Evolutionary conservation across 2,329 filamentous ascomycete genomes (phyloP).

Genomic region (Colletotrichum sp.): DNA sequence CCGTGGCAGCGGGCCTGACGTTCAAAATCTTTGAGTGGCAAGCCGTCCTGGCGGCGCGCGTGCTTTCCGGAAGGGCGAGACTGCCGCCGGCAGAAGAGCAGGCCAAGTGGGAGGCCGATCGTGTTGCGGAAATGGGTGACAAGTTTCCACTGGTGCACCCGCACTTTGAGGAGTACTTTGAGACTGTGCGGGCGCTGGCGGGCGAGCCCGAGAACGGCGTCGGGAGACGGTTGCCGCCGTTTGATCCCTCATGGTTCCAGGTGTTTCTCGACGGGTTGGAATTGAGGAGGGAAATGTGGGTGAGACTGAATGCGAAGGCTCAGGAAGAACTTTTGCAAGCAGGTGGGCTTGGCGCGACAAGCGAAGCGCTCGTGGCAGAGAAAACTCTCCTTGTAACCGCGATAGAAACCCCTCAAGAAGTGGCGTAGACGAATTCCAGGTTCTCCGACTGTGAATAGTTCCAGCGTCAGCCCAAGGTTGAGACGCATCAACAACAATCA

Average conservation of each 20-base stretch:
- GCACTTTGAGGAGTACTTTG: constrained; percentile 70
- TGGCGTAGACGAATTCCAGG: neutral
- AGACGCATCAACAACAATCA: neutral
- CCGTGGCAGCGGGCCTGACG: constrained; percentile 61
- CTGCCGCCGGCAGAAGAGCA: constrained; percentile 56
- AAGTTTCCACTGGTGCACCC: constrained; percentile 64
- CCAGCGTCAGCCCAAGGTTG: neutral
- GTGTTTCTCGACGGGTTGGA: constrained; percentile 61
- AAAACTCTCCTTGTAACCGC: neutral
- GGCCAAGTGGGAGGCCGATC: constrained; percentile 60
- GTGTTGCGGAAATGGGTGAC: constrained; percentile 60
- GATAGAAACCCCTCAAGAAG: neutral
- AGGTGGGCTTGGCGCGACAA: neutral
- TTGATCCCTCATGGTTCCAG: constrained; percentile 50
- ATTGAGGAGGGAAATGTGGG: constrained; percentile 63
- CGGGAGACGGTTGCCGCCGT: constrained; percentile 51
- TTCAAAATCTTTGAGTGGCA: constrained; percentile 76
- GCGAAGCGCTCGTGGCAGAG: neutral
- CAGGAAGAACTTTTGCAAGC: neutral
- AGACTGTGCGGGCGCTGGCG: constrained; percentile 54
- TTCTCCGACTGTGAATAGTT: neutral
- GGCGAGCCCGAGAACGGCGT: constrained; percentile 46
- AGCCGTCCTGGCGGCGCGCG: constrained; percentile 63
- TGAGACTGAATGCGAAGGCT: constrained; percentile 45
- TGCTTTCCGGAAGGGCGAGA: constrained; percentile 58